These are phyloP conservation scores for Bassia scoparia DNA, from an alignment of 148 eudicot genomes.

Conservation along the genomic window DNA sequence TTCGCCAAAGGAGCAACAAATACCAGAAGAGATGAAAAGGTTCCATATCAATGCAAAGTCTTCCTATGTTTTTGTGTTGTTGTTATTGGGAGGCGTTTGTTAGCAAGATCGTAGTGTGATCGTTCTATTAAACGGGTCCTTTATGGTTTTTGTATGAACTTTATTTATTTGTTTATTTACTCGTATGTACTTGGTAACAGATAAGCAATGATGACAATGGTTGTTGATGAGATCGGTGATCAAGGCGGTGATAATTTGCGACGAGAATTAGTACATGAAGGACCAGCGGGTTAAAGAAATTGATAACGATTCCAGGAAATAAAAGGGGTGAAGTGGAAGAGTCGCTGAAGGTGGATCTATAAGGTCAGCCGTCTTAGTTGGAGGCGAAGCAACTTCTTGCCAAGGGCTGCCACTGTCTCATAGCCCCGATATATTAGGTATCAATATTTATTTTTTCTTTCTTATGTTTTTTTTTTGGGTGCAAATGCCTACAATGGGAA, in stretches of 20 bases:
- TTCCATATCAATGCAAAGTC: background rate
- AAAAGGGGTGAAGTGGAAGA: constrained; percentile 65
- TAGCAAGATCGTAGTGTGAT: no score
- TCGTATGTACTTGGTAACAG: constrained; percentile 21
- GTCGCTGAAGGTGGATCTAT: constrained; percentile 58
- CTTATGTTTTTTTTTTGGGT: background rate
- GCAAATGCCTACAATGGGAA: no score
- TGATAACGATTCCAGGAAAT: constrained; percentile 69
- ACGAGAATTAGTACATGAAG: constrained; percentile 20
- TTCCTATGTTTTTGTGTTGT: no score
- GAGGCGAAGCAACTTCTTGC: constrained; percentile 85
- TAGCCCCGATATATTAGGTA: constrained; percentile 70
- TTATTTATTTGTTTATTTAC: background rate
- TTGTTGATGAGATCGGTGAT: constrained; percentile 14
- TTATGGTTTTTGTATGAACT: no score
- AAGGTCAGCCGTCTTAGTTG: constrained; percentile 78
- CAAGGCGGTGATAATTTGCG: constrained; percentile 25
- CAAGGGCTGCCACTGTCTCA: constrained; percentile 57
- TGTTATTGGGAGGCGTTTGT: no score
- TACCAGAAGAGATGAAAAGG: constrained; percentile 5
- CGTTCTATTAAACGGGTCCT: no score
- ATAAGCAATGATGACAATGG: constrained; percentile 33
- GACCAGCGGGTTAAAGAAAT: constrained; percentile 51
- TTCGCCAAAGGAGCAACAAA: constrained; percentile 17
- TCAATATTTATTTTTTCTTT: background rate